Percentiles rank a stretch among this genome's conserved stretches.
phyloP scores from a whole-genome alignment of 805 yeast genomes.

The Blastobotrys americana region DNA sequence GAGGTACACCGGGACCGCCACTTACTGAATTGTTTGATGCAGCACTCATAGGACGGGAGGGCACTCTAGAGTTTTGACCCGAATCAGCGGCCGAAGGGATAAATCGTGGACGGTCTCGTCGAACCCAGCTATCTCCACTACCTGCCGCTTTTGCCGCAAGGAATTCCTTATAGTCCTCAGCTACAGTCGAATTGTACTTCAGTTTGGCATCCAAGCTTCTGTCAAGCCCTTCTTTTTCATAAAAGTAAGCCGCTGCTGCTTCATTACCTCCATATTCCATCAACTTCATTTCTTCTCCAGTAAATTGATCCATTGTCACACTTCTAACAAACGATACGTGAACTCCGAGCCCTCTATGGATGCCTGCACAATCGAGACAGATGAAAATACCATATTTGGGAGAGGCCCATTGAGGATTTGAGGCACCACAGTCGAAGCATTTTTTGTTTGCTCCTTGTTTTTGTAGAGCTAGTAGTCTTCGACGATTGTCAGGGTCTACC shows the following conservation, averaged over 20 bases:
- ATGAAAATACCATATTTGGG: conserved; percentile 97
- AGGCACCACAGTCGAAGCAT: conserved; percentile 91
- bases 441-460: conserved; percentile 75
- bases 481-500: conserved; percentile 87
- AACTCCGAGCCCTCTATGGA: conserved; percentile 88
- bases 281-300: conserved; percentile 77
- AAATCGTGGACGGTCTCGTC: conserved; percentile 16
- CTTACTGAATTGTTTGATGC: conserved; percentile 3
- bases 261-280: conserved; percentile 96
- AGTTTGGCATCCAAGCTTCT: conserved; percentile 52
- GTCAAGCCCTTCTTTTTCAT: conserved; percentile 60
- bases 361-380: conserved; percentile 96
- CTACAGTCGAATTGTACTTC: conserved; percentile 83
- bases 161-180: conserved; percentile 87
- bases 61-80: conserved; percentile 7
- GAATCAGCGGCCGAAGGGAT: conserved; percentile 11
- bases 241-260: conserved; percentile 59
- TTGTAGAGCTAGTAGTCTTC: conserved; percentile 56
- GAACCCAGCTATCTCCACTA: conserved; percentile 58
- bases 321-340: conserved; percentile 95
- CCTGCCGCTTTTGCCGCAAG: conserved; percentile 52
- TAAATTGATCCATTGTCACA: conserved; percentile 98
- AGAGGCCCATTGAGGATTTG: conserved; percentile 99
- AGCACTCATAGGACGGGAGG: conserved; percentile 11
- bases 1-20: conserved; percentile 15